Percentiles rank a stretch among this genome's conserved stretches.
phyloP scores from a whole-genome alignment of 805 yeast genomes.

The Brettanomyces sp. region DNA sequence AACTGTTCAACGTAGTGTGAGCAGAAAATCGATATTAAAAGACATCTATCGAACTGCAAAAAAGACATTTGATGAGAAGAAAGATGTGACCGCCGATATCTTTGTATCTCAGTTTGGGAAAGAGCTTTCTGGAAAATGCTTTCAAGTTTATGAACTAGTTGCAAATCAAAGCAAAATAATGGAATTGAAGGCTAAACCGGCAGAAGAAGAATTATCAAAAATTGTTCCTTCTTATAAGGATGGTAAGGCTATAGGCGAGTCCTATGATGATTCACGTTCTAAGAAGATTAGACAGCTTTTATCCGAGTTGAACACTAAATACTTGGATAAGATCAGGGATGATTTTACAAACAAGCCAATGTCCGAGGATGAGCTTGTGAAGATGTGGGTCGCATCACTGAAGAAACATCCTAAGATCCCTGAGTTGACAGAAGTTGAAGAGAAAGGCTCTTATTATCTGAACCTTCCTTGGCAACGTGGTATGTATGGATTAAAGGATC shows the following conservation, averaged over 20 bases:
- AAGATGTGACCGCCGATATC: constrained; percentile 16
- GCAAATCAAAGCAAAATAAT: constrained; percentile 33
- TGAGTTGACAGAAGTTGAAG: constrained; percentile 23
- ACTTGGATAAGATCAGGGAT: constrained; percentile 23
- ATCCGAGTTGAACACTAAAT: constrained; percentile 24
- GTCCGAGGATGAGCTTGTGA: constrained; percentile 19
- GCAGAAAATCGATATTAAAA: constrained; percentile 38
- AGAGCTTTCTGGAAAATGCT: constrained; percentile 23
- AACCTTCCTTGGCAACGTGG: constrained; percentile 75
- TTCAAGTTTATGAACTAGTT: constrained; percentile 25
- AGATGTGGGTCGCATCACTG: constrained; percentile 40
- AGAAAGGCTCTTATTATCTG: constrained; percentile 30
- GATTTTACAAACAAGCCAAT: constrained; percentile 17
- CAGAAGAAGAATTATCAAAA: constrained; percentile 45
- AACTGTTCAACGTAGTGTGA: constrained; percentile 22
- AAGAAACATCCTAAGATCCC: constrained; percentile 32
- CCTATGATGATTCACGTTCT: constrained; percentile 20
- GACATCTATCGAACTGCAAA: constrained; percentile 29
- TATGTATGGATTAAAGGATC: constrained; percentile 71
- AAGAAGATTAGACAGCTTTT: constrained; percentile 25
- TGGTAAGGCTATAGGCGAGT: constrained; percentile 21
- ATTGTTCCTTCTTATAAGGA: constrained; percentile 25
- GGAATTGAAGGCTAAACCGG: constrained; percentile 28
- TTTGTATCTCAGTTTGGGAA: constrained; percentile 31
- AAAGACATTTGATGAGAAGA: constrained; percentile 8